Conservation (phyloP, 169 alveolate species). For the Plasmodium cynomolgi region DNA sequence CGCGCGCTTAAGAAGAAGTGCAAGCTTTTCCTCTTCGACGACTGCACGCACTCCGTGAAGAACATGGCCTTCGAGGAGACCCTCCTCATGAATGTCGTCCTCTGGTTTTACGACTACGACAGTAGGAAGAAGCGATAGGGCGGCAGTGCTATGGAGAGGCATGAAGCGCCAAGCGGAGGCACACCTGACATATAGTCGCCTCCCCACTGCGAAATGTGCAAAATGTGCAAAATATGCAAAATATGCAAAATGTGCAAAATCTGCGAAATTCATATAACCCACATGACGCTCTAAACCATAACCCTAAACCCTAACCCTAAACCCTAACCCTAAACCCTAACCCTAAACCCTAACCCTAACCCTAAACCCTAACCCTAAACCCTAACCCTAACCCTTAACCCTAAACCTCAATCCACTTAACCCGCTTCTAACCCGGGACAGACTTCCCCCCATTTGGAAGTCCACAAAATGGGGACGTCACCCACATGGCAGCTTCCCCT, state of each 20-base stretch:
- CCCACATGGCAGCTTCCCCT: not conserved
- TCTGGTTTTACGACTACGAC: constrained; percentile 74
- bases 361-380: too few relatives aligned
- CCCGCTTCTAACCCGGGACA: not conserved
- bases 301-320: too few relatives aligned
- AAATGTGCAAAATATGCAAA: too few relatives aligned
- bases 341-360: too few relatives aligned
- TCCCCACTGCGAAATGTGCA: too few relatives aligned
- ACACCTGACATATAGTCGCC: not conserved
- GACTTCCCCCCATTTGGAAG: not conserved
- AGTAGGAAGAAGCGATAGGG: not conserved
- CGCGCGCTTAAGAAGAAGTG: constrained; percentile 33
- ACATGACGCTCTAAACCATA: too few relatives aligned
- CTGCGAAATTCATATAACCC: too few relatives aligned
- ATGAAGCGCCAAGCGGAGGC: not conserved
- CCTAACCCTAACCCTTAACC: too few relatives aligned
- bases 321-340: too few relatives aligned
- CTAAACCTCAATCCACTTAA: not conserved
- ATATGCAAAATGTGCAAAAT: too few relatives aligned
- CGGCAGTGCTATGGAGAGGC: not conserved
- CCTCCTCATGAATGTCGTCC: constrained; percentile 44
- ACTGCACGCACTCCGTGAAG: constrained; percentile 29
- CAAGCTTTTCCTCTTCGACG: constrained; percentile 57
- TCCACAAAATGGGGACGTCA: not conserved
- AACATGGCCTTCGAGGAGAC: constrained; percentile 27